A percentile compares a stretch with the other conserved stretches of the same genome.
Conservation (phyloP, 2,329 filamentous ascomycete species). For the Curvularia verruculosa region DNA sequence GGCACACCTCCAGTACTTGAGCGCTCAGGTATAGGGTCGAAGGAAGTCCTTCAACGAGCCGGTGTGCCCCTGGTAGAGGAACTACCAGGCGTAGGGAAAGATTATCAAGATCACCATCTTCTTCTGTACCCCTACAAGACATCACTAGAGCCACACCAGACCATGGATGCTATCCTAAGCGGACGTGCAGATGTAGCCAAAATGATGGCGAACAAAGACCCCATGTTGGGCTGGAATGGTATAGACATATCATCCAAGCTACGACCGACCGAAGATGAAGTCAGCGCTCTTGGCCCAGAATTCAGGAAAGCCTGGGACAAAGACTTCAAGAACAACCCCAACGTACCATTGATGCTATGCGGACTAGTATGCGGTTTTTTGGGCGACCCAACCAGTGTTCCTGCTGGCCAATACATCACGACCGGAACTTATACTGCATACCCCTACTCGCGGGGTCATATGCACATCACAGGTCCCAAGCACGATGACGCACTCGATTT, state of each 20-base stretch:
- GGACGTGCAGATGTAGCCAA: slow-evolving; percentile 56
- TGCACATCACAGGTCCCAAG: slow-evolving; percentile 62
- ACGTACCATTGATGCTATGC: slow-evolving; percentile 59
- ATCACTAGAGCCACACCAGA: slow-evolving; percentile 54
- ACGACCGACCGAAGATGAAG: slow-evolving; percentile 60
- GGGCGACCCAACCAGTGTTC: slow-evolving; percentile 36
- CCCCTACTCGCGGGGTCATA: slow-evolving; percentile 65
- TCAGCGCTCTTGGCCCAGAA: slow-evolving; percentile 58
- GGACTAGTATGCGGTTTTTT: slow-evolving; percentile 46
- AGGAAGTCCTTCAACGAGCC: slow-evolving; percentile 57
- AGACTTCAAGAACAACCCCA: slow-evolving; percentile 57
- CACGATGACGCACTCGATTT: slow-evolving; percentile 60
- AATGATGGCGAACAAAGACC: slow-evolving; percentile 56
- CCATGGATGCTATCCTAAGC: slow-evolving; percentile 60
- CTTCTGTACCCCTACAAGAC: slow-evolving; percentile 61
- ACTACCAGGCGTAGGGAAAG: slow-evolving; percentile 67
- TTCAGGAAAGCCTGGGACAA: slow-evolving; percentile 62
- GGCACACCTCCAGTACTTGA: slow-evolving; percentile 65
- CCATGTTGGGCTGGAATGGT: slow-evolving; percentile 63
- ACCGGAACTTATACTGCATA: slow-evolving; percentile 63
- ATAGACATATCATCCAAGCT: slow-evolving; percentile 64
- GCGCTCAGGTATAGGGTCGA: slow-evolving; percentile 65
- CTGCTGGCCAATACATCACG: slow-evolving; percentile 59
- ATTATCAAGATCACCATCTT: slow-evolving; percentile 68
- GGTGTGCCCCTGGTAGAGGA: slow-evolving; percentile 61